Base-by-base conservation (phyloP, 2,329 filamentous ascomycete species). In the Venturia nashicola region DNA sequence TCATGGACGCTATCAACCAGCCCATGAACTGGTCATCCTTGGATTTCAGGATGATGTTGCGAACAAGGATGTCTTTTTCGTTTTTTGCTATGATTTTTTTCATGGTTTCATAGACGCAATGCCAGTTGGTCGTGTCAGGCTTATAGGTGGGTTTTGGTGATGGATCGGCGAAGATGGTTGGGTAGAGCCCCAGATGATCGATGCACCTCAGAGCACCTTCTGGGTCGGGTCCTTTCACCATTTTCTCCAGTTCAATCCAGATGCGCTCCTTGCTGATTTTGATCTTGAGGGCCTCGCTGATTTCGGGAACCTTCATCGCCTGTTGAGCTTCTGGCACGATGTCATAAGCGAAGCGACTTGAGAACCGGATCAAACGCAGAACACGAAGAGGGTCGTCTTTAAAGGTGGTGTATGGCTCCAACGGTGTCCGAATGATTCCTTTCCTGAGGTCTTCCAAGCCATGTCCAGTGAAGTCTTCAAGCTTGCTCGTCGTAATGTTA, bases 251-350 rank as follows among this genome's bases (percentile, higher is more conserved):
- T 72, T 99, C 94, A 4, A 88, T 83, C 0, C 91, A 90, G 1
- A 99, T 86, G 65, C 94, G 82, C 74, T 99, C 94, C 63, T 91
- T 85, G 70, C 90, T 97, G 68, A 99, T 97, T 73, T 99, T 99
- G 39, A 87, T 75, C 61, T 83, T 85, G n/a, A 99, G 78, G 3
- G 90, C 89, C 12, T 86, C 79, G 65, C 92, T 82, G 60, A 99
- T 94, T n/a, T 83, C 81, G n/a, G 77, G 72, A 68, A 96, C 82
- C 14, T 81, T 82, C 93, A 99, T 99, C 32, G 84, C 87, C 51
- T 78, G 72, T 70, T 88, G 83, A 0, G 88, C 87, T 39, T 82
- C 79, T 0, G 79, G 73, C 67, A 95, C 89, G 67, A 99, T 96
- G 11, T 75, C 78, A 72, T 96, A 99, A 57, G 82, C 81, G 8